phyloP scores from a whole-genome alignment of 495 filamentous ascomycete genomes.

The Pseudevernia furfuracea region DNA sequence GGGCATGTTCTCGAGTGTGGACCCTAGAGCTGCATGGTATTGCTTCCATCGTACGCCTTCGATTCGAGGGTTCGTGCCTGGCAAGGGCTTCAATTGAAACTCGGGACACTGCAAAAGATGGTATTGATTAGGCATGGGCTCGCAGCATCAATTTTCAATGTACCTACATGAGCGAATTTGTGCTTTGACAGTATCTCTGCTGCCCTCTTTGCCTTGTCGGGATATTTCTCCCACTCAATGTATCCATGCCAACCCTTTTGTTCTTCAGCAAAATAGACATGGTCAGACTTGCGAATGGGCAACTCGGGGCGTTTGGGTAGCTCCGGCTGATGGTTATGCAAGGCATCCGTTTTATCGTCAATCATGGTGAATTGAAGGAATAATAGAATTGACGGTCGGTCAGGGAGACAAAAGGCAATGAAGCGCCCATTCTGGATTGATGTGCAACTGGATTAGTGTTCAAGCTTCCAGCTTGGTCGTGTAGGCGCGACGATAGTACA shows the following conservation, averaged over 20 bases:
- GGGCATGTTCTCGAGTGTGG: slow-evolving; percentile 37
- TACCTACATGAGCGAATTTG: slow-evolving; percentile 35
- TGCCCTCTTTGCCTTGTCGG: slow-evolving; percentile 48
- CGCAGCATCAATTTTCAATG: slow-evolving; percentile 4
- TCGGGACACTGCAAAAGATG: slow-evolving; percentile 38
- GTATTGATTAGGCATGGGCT: slow-evolving; percentile 3
- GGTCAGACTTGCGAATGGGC: neutral
- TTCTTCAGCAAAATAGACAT: slow-evolving; percentile 22
- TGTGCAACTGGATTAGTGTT: too few species aligned
- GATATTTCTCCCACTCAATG: slow-evolving; percentile 58
- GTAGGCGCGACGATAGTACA: neutral
- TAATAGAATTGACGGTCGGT: neutral
- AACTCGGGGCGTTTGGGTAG: neutral
- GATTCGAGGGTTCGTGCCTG: slow-evolving; percentile 49
- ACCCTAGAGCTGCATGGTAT: slow-evolving; percentile 49
- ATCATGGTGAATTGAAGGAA: neutral
- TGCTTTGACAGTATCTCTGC: slow-evolving; percentile 41
- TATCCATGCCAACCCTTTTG: slow-evolving; percentile 32
- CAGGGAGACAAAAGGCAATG: neutral
- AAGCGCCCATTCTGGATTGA: neutral
- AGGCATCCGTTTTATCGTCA: neutral
- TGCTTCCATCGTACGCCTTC: slow-evolving; percentile 52
- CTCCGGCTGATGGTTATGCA: neutral
- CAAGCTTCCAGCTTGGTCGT: neutral
- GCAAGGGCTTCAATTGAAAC: slow-evolving; percentile 48